These are phyloP conservation scores for Cordyceps javanica DNA, from an alignment of 2,329 filamentous ascomycete genomes.

Conservation along the genomic window DNA sequence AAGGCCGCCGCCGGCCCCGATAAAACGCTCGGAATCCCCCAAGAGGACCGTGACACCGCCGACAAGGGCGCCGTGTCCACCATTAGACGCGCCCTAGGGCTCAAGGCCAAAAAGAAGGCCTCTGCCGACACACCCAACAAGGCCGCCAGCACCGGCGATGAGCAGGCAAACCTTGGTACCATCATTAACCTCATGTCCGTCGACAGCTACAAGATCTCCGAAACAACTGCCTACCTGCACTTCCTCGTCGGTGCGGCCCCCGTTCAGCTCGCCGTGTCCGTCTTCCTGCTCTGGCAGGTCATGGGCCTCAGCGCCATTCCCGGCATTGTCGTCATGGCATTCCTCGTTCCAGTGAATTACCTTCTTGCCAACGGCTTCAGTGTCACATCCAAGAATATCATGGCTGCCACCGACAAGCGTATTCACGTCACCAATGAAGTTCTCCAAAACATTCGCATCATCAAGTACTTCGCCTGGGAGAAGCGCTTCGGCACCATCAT, in stretches of 20 bases:
- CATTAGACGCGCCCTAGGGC: constrained; percentile 51
- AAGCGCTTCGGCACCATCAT: constrained; percentile 80
- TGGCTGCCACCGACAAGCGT: constrained; percentile 88
- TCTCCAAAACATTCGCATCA: constrained; percentile 94
- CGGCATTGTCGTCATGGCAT: constrained; percentile 81
- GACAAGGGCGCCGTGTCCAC: constrained; percentile 40
- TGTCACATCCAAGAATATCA: constrained; percentile 80
- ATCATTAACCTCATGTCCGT: constrained; percentile 99
- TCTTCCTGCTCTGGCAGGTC: constrained; percentile 79
- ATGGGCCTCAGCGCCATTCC: constrained; percentile 91
- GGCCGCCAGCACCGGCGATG: constrained; percentile 40
- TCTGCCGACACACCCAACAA: constrained; percentile 30
- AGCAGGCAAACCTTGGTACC: constrained; percentile 89
- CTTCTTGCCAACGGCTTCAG: constrained; percentile 80
- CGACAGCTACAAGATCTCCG: constrained; percentile 96
- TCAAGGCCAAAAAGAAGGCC: constrained; percentile 42
- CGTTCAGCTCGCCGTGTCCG: constrained; percentile 75
- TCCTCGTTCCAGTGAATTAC: constrained; percentile 87
- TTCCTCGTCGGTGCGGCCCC: constrained; percentile 92
- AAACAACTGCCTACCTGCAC: constrained; percentile 90
- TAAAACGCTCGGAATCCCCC: constrained; percentile 55
- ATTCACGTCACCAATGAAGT: constrained; percentile 97
- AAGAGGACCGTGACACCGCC: constrained; percentile 29
- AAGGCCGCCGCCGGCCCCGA: constrained; percentile 79
- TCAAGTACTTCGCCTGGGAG: constrained; percentile 99